Evolutionary conservation across 345 rosid genomes (phyloP).

Genomic region (Salix purpurea): DNA sequence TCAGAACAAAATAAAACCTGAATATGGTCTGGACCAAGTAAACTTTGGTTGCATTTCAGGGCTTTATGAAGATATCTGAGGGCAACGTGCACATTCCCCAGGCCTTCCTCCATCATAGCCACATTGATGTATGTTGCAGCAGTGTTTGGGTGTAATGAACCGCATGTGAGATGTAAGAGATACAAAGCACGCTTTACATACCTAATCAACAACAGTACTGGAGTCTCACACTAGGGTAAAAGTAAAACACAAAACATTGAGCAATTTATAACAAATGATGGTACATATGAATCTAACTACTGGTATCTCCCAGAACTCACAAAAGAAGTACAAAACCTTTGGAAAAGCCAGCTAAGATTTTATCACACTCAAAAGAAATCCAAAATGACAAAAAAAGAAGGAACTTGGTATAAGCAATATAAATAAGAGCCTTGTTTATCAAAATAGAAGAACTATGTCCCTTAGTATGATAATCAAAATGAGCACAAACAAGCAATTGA

Average conservation of each 20-base stretch:
- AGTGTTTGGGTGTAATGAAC: slow-evolving; percentile 97
- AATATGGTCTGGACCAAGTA: slow-evolving; percentile 97
- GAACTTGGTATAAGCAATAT: neutral
- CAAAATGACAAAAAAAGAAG: neutral
- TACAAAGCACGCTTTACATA: slow-evolving; percentile 97
- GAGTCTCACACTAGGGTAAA: slow-evolving; percentile 5
- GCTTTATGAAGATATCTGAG: slow-evolving; percentile 97
- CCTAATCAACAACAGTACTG: slow-evolving; percentile 40
- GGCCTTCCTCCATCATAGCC: slow-evolving; percentile 99
- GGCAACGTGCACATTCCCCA: slow-evolving; percentile 97
- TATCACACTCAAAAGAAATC: slow-evolving; percentile 5
- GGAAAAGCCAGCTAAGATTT: neutral
- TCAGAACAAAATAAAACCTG: slow-evolving; percentile 52
- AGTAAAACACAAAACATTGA: slow-evolving; percentile 11
- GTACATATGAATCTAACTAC: neutral
- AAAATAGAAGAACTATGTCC: neutral
- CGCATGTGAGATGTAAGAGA: slow-evolving; percentile 95
- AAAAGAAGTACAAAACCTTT: neutral
- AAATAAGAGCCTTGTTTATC: neutral
- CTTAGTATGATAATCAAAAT: neutral
- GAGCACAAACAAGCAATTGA: neutral
- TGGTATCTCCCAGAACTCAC: slow-evolving; percentile 3
- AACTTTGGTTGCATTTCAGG: slow-evolving; percentile 85
- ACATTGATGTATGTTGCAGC: slow-evolving; percentile 98
- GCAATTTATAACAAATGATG: neutral